These are phyloP conservation scores for Malus fusca DNA, from an alignment of 306 rosid species.

Conservation along the genomic window DNA sequence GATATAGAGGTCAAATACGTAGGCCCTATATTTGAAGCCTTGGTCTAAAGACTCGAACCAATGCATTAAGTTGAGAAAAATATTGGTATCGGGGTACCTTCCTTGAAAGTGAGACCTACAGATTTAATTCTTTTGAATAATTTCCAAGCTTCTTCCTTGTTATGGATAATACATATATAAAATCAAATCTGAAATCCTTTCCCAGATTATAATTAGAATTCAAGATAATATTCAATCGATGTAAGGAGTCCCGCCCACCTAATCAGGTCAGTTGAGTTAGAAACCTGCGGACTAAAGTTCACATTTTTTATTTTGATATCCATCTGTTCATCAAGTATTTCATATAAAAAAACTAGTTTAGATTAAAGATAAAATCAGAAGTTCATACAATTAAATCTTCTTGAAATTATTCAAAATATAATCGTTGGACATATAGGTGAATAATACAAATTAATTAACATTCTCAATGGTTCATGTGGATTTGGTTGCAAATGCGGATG, in stretches of 20 bases:
- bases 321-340: no score
- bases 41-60: background rate
- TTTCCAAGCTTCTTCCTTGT: background rate
- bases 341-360: no score
- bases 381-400: no score
- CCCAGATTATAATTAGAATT: background rate
- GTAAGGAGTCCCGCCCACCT: background rate
- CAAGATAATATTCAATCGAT: background rate
- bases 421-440: no score
- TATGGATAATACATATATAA: background rate
- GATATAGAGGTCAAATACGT: conserved; percentile 4
- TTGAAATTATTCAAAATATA: no score
- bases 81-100: background rate
- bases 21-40: conserved; percentile 22
- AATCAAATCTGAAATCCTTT: background rate
- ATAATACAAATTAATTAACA: no score
- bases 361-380: no score
- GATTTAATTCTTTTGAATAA: conserved; percentile 6
- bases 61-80: background rate
- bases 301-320: no score
- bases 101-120: conserved; percentile 26
- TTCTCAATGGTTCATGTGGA: background rate
- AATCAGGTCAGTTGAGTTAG: background rate
- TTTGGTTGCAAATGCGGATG: no score
- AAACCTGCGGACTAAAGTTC: no score